These are phyloP conservation scores for Albizia julibrissin DNA, from an alignment of 306 rosid genomes.

Conservation along the genomic window DNA sequence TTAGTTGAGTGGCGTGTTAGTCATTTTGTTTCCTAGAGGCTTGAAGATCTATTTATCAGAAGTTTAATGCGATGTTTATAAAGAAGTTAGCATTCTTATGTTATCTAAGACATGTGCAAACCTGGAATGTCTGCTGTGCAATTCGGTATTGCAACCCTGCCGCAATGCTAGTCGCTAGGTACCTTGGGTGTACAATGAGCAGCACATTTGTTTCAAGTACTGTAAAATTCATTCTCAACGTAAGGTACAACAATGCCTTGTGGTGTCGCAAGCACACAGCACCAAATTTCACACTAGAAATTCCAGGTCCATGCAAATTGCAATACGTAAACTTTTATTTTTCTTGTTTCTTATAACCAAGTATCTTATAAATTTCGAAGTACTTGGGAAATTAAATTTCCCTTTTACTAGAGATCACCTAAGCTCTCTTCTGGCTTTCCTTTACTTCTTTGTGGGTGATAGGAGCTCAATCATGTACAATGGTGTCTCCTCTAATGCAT, in stretches of 20 bases:
- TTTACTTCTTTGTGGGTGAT: background rate
- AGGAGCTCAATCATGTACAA: background rate
- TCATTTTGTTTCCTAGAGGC: background rate
- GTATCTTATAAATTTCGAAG: background rate
- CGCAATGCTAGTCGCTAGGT: background rate
- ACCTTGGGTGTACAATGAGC: background rate
- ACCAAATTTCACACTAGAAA: background rate
- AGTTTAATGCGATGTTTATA: background rate
- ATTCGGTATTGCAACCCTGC: background rate
- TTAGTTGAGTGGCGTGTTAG: background rate
- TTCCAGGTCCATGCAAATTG: background rate
- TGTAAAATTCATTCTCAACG: background rate
- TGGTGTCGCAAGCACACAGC: background rate
- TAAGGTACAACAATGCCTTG: background rate
- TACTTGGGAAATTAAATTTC: background rate
- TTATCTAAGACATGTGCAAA: background rate
- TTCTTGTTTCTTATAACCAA: background rate
- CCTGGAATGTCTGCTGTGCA: background rate
- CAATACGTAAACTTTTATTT: background rate
- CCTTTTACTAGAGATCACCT: background rate
- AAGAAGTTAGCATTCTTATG: background rate
- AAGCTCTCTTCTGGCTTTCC: background rate
- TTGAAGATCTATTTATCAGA: background rate
- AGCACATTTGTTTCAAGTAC: background rate
- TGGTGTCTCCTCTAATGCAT: conserved; percentile 14